Conservation (phyloP, 495 filamentous ascomycete genomes). For the Penicillium steckii region DNA sequence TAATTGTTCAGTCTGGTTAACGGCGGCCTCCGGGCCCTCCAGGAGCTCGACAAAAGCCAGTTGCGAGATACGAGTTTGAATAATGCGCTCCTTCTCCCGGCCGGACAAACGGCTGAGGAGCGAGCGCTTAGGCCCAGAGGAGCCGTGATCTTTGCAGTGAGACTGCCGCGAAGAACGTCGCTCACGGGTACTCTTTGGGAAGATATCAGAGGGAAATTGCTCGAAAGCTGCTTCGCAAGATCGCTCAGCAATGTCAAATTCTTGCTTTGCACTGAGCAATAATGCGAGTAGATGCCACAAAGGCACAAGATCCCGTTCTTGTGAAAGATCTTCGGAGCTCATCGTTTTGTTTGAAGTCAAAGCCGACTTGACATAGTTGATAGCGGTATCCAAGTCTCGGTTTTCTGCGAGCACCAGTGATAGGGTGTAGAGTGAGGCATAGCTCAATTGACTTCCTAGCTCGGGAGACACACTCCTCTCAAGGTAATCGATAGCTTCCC, state of each 20-base stretch:
- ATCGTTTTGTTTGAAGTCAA: conserved; percentile 40
- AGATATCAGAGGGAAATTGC: conserved; percentile 62
- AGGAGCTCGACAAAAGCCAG: conserved; percentile 77
- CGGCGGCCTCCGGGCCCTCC: conserved; percentile 77
- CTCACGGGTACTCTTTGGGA: conserved; percentile 51
- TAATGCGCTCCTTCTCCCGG: conserved; percentile 74
- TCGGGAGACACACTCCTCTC: conserved; percentile 66
- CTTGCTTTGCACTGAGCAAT: conserved; percentile 80
- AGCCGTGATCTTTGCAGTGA: conserved; percentile 34
- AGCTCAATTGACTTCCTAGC: conserved; percentile 56
- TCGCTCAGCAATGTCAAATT: conserved; percentile 74
- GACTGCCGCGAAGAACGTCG: conserved; percentile 31
- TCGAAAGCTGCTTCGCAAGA: conserved; percentile 90
- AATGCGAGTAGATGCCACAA: conserved; percentile 84
- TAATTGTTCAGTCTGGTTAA: conserved; percentile 80
- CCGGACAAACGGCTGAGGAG: conserved; percentile 71
- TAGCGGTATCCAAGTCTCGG: conserved; percentile 70
- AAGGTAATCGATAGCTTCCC: conserved; percentile 70
- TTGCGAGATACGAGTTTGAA: conserved; percentile 94
- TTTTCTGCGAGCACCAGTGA: conserved; percentile 77
- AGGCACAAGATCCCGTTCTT: conserved; percentile 42
- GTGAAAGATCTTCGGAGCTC: conserved; percentile 27
- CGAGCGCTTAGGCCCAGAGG: conserved; percentile 33
- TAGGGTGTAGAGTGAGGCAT: conserved; percentile 77
- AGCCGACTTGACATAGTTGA: conserved; percentile 69